These are phyloP conservation scores for Spathaspora sp. DNA, from an alignment of 805 yeast genomes.

Conservation along the genomic window DNA sequence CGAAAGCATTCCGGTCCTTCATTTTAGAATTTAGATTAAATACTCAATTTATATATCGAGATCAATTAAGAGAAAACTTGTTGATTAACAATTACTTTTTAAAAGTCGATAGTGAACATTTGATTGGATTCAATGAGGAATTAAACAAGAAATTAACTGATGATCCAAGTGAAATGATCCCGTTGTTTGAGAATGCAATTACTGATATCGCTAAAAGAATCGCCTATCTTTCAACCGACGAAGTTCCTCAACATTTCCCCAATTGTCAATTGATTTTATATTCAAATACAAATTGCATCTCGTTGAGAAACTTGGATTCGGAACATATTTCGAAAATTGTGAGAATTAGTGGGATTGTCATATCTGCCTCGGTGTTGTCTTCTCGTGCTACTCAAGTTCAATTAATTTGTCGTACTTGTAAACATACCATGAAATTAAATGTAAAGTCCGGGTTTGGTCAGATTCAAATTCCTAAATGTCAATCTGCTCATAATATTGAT, in stretches of 20 bases:
- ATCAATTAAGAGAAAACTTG: conserved; percentile 84
- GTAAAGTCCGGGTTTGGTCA: conserved; percentile 70
- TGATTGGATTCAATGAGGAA: conserved; percentile 85
- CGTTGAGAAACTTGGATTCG: conserved; percentile 81
- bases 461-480: conserved; percentile 58
- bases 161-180: conserved; percentile 85
- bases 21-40: conserved; percentile 82
- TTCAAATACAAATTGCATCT: conserved; percentile 66
- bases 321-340: conserved; percentile 87
- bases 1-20: conserved; percentile 76
- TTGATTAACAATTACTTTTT: conserved; percentile 70
- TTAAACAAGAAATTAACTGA: conserved; percentile 79
- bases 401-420: conserved; percentile 82
- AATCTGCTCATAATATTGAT: conserved; percentile 32
- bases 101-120: conserved; percentile 75
- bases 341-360: conserved; percentile 87
- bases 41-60: conserved; percentile 81
- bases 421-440: conserved; percentile 66
- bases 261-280: conserved; percentile 76
- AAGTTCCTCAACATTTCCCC: conserved; percentile 58
- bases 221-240: conserved; percentile 50
- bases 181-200: conserved; percentile 77
- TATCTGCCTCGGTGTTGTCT: conserved; percentile 82
- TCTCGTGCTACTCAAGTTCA: conserved; percentile 85
- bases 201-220: conserved; percentile 82